Evolutionary conservation across 1,284 basidiomycete genomes (phyloP).

Genomic region (Ustilago loliicola): DNA sequence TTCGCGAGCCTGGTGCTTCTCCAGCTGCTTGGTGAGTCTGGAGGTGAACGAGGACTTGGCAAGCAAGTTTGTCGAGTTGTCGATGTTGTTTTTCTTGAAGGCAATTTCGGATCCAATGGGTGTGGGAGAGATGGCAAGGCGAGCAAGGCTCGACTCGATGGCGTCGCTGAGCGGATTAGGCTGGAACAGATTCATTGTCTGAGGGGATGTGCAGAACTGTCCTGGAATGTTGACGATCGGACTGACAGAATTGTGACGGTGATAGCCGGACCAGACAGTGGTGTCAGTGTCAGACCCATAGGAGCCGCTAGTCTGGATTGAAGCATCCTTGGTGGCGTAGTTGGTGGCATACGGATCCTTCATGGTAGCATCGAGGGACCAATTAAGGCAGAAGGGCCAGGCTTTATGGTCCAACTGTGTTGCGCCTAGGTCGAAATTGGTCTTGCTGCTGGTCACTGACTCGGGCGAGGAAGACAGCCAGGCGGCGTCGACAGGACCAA

Average conservation of each 20-base stretch:
- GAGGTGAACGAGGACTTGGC: not conserved
- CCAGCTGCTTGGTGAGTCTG: constrained; percentile 8
- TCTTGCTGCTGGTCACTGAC: constrained; percentile 2
- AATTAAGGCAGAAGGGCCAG: constrained; percentile 1
- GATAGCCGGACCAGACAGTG: not conserved
- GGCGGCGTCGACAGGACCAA: not conserved
- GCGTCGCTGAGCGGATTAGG: not conserved
- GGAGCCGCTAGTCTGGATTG: not conserved
- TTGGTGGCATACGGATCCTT: not conserved
- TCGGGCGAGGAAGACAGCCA: constrained; percentile 11
- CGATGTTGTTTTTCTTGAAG: not conserved
- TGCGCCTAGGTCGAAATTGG: not conserved
- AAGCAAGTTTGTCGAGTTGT: not conserved
- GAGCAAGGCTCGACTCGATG: not conserved
- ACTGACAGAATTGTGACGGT: not conserved
- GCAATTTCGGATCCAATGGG: not conserved
- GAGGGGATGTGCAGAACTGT: not conserved
- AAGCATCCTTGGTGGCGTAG: not conserved
- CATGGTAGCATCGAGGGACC: not conserved
- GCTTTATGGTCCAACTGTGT: not conserved
- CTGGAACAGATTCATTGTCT: not conserved
- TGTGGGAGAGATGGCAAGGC: not conserved
- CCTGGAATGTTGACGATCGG: not conserved
- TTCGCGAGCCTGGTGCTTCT: not conserved
- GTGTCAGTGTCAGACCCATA: not conserved